Evolutionary conservation across 2,329 filamentous ascomycete species (phyloP).

Genomic region (Lasiodiplodia citricola): DNA sequence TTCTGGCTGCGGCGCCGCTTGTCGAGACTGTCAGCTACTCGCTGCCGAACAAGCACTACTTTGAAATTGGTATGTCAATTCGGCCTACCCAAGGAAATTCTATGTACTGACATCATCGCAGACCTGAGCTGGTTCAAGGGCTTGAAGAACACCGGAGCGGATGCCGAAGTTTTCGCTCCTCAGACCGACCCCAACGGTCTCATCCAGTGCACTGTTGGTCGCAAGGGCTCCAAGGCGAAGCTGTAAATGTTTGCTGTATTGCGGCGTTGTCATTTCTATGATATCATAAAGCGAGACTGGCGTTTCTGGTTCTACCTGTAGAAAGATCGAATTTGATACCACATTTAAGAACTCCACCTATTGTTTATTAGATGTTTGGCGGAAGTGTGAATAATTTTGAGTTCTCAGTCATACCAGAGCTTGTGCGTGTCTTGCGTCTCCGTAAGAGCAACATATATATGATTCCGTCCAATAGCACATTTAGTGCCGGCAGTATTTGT

Average conservation of each 20-base stretch:
- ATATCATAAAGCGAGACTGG: slow-evolving; percentile 26
- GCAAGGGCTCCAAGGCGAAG: slow-evolving; percentile 55
- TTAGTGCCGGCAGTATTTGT: slow-evolving; percentile 5
- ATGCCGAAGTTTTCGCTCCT: slow-evolving; percentile 94
- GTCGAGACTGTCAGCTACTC: slow-evolving; percentile 78
- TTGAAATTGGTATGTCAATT: slow-evolving; percentile 77
- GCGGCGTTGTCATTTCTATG: slow-evolving; percentile 5
- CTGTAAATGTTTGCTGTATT: slow-evolving; percentile 39
- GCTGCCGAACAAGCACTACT: slow-evolving; percentile 98
- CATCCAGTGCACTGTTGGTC: slow-evolving; percentile 88
- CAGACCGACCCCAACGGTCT: slow-evolving; percentile 93
- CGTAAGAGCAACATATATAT: background rate
- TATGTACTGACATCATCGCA: slow-evolving; percentile 46
- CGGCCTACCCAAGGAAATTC: background rate
- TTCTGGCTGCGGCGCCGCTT: slow-evolving; percentile 75
- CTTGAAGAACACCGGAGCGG: slow-evolving; percentile 90
- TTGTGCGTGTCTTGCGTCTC: background rate
- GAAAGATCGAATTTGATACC: slow-evolving; percentile 5
- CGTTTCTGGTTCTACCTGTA: slow-evolving; percentile 23
- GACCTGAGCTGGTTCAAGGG: slow-evolving; percentile 97
- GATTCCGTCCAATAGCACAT: background rate
- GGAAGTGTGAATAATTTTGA: too few relatives aligned
- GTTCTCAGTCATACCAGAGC: background rate
- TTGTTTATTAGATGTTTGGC: background rate
- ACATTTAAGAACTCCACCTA: background rate